A percentile compares a stretch with the other conserved stretches of the same genome.
Evolutionary conservation across 495 filamentous ascomycete species (phyloP).

Genomic region (Immersiella caudata): DNA sequence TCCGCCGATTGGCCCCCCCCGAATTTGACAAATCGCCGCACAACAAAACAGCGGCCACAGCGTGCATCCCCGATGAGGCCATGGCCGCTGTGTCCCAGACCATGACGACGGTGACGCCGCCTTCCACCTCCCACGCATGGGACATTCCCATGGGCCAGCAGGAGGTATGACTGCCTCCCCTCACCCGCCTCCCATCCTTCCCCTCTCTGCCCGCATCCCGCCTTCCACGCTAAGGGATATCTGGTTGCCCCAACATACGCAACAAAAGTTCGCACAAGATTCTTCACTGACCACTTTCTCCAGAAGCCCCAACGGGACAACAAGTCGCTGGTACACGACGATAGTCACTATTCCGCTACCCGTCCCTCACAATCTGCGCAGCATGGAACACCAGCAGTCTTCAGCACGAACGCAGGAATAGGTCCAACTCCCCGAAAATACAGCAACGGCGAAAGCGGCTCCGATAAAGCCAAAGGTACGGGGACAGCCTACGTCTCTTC

Average conservation of each 20-base stretch:
- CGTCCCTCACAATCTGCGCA: constrained; percentile 32
- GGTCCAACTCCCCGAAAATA: constrained; percentile 25
- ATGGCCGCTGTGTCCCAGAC: constrained; percentile 59
- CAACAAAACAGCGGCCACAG: constrained; percentile 21
- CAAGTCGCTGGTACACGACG: constrained; percentile 23
- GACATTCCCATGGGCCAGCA: constrained; percentile 46
- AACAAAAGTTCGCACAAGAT: background rate
- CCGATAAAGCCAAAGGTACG: constrained; percentile 25
- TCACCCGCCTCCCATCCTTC: background rate
- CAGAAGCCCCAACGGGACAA: constrained; percentile 29
- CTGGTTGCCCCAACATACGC: background rate
- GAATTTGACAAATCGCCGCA: constrained; percentile 3
- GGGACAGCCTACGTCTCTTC: constrained; percentile 27
- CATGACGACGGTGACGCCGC: constrained; percentile 52
- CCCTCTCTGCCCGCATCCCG: background rate
- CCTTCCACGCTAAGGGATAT: background rate
- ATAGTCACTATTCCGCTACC: constrained; percentile 23
- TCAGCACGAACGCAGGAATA: constrained; percentile 17
- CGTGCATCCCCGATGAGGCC: constrained; percentile 27
- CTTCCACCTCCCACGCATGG: constrained; percentile 60
- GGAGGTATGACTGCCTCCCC: constrained; percentile 40
- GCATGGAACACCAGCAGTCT: constrained; percentile 38
- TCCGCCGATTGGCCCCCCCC: constrained; percentile 3
- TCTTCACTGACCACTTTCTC: background rate
- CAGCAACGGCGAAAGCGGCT: constrained; percentile 22